Percentiles rank a stretch among this genome's conserved stretches.
Conservation (phyloP, 257 asterid genomes). For the Thymus mandschuricus region DNA sequence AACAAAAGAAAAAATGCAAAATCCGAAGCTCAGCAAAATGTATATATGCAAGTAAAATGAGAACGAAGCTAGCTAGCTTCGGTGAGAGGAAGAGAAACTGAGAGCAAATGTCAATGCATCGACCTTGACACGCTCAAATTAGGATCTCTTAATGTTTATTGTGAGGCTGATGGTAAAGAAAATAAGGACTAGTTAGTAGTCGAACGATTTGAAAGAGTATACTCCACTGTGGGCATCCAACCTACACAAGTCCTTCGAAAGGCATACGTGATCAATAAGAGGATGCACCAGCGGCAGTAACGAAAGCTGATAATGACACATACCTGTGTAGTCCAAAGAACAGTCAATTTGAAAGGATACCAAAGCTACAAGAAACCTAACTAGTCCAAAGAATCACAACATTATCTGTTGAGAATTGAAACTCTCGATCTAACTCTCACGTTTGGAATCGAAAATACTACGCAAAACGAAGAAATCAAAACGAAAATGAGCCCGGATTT, state of each 20-base stretch:
- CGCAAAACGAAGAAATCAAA: too few relatives aligned
- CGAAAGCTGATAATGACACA: background rate
- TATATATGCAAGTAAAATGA: constrained; percentile 1
- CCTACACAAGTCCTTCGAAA: constrained; percentile 38
- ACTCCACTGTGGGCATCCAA: constrained; percentile 97
- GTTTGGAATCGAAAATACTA: too few relatives aligned
- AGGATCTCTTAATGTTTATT: too few relatives aligned
- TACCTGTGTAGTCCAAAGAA: too few relatives aligned
- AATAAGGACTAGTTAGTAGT: constrained; percentile 52
- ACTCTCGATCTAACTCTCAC: too few relatives aligned
- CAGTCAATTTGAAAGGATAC: background rate
- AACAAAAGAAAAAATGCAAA: background rate
- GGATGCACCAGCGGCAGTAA: background rate
- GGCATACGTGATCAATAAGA: constrained; percentile 13
- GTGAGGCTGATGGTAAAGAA: background rate
- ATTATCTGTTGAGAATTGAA: too few relatives aligned
- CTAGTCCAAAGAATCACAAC: background rate
- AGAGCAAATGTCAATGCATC: too few relatives aligned
- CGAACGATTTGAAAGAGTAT: constrained; percentile 38
- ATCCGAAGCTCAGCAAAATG: background rate
- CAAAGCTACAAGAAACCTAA: constrained; percentile 1
- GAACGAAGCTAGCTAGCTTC: background rate
- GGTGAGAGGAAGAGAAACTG: too few relatives aligned
- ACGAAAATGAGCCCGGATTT: too few relatives aligned
- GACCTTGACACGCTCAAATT: too few relatives aligned